Base-by-base conservation (phyloP, 345 rosid species). In the Geranium brycei region DNA sequence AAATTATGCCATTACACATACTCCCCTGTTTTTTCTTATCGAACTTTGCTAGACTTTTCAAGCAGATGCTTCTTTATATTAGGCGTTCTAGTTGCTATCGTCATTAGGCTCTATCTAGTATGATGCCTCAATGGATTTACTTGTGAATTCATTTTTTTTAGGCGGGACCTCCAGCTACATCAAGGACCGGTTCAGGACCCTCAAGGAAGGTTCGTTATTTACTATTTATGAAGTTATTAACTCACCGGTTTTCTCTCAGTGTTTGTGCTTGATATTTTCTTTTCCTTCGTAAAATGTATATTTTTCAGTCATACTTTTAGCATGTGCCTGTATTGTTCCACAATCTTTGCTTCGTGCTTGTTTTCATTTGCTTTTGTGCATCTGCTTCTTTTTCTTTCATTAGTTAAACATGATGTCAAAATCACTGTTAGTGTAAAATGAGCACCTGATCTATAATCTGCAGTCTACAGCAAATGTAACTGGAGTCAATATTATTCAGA, bases 151-250 rank as follows among this genome's bases (percentile, higher is more conserved):
- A 60, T 19, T 59, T 70, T 68, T 59, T 70, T 65, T 78, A 89
- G 98, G 73, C 84, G 82, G 79, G 85, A 71, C 73, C 89, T 77
- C 89, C 98, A 70, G 75, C 89, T 71, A 67, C 86, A 10, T 78
- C 82, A 77, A 84, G 89, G 79, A 73, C 80, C 68, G 72, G 84
- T 69, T 87, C 92, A 5, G 98, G 96, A 18, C 74, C 83, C 66
- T 87, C 95, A 51, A 77, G 96, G 66, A 91, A 91, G 98, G 98
- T 91, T 71, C 69, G 87, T 17, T 73, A 55, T 41, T 75, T 56
- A 64, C 62, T 64, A 57, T 59, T 62, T 51, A 47, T 58, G 55
- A 56, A 69, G 40, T 59, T n/a, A 62, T 58, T 32, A 18, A 35
- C 61, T 62, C 51, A 19, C 7, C 28, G 7, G 38, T 59, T 38